Percentiles rank a stretch among this genome's conserved stretches.
Conservation (phyloP, 2,329 filamentous ascomycete species). For the Clarireedia sp. region DNA sequence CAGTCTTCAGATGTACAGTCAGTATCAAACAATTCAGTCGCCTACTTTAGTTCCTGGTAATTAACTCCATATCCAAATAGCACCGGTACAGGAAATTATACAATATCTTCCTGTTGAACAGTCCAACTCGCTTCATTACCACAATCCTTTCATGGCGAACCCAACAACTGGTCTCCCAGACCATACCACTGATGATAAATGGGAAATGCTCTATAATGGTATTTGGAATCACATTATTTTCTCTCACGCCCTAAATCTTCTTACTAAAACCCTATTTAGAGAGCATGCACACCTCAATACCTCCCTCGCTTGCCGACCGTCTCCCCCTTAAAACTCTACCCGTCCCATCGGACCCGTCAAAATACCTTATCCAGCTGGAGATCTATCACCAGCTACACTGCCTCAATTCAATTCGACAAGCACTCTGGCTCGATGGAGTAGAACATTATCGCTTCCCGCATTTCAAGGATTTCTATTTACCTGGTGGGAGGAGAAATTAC, state of each 20-base stretch:
- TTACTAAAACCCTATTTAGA: background rate
- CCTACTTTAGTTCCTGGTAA: background rate
- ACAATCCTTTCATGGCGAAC: background rate
- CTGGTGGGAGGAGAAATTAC: background rate
- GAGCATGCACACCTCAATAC: background rate
- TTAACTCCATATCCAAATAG: background rate
- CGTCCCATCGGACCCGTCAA: background rate
- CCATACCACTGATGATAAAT: background rate
- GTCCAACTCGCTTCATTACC: background rate
- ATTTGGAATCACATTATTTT: background rate
- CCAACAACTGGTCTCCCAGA: background rate
- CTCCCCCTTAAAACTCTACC: background rate
- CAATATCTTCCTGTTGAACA: background rate
- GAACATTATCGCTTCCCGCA: background rate
- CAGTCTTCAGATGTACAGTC: background rate
- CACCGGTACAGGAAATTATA: conserved; percentile 1
- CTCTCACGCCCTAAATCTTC: background rate
- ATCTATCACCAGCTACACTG: background rate
- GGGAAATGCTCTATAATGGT: conserved; percentile 3
- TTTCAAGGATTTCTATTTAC: background rate
- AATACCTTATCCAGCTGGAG: background rate
- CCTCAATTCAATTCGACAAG: conserved; percentile 1
- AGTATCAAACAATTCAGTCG: background rate
- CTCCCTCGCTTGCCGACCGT: background rate
- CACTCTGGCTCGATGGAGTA: background rate